Percentiles rank a stretch among this genome's conserved stretches.
These are phyloP conservation scores for Calophaca sinica DNA, from an alignment of 306 rosid species.

Conservation along the genomic window DNA sequence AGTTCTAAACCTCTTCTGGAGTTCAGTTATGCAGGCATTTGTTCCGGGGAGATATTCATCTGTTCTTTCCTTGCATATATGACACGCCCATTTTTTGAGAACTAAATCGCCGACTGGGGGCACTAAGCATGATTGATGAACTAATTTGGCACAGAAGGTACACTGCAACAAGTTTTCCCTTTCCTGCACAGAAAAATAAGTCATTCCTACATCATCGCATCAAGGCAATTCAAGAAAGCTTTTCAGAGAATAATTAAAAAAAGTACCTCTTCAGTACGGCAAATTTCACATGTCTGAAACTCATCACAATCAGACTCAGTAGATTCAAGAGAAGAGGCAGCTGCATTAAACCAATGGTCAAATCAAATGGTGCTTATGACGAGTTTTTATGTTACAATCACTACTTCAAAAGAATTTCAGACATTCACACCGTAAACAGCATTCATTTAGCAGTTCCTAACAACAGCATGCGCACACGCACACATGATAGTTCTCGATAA, in stretches of 20 bases:
- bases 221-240: conserved; percentile 23
- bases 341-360: conserved; percentile 59
- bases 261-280: conserved; percentile 75
- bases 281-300: conserved; percentile 84
- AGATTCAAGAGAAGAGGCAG: conserved; percentile 81
- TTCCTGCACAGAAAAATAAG: conserved; percentile 61
- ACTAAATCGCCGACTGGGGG: conserved; percentile 67
- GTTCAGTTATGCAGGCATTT: conserved; percentile 62
- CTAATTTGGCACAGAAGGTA: conserved; percentile 74
- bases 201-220: conserved; percentile 33
- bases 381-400: neutral
- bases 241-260: conserved; percentile 2
- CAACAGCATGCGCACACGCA: neutral
- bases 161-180: conserved; percentile 82
- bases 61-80: conserved; percentile 75
- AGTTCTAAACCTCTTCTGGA: conserved; percentile 67
- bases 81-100: conserved; percentile 75
- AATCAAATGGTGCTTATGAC: neutral
- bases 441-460: conserved; percentile 10
- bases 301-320: conserved; percentile 82
- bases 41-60: conserved; percentile 70
- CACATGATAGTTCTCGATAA: neutral
- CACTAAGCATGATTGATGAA: conserved; percentile 74
- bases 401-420: conserved; percentile 3
- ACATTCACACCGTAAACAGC: conserved; percentile 4